phyloP scores from a whole-genome alignment of 208 protist genomes.

The Balamuthia mandrillaris region DNA sequence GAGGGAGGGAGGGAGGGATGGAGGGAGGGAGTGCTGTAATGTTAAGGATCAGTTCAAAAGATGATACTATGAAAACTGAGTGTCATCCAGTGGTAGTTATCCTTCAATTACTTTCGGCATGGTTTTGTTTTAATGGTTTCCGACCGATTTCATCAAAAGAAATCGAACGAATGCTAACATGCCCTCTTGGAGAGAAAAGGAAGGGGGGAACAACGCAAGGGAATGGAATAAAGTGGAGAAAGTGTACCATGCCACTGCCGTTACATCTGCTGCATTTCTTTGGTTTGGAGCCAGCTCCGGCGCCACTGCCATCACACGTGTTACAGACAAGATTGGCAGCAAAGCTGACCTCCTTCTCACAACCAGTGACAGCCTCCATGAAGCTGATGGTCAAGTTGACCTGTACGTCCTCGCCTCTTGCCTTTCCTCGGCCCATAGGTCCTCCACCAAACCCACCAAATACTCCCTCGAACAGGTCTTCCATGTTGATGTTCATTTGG shows the following conservation, averaged over 20 bases:
- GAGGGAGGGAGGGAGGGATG: too few species aligned
- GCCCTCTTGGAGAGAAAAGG: too few species aligned
- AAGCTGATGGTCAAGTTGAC: conserved; percentile 48
- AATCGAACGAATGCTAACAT: too few species aligned
- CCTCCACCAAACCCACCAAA: neutral
- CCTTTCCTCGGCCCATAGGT: neutral
- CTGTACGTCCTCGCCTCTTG: conserved; percentile 23
- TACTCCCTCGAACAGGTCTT: conserved; percentile 19
- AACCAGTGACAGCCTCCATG: conserved; percentile 52
- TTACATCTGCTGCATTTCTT: conserved; percentile 39
- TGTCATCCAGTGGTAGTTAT: too few species aligned
- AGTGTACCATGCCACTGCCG: conserved; percentile 36
- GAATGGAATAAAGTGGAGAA: neutral
- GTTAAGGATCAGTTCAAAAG: too few species aligned
- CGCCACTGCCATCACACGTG: conserved; percentile 51
- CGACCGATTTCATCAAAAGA: neutral
- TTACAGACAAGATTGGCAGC: conserved; percentile 22
- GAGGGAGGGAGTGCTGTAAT: too few species aligned
- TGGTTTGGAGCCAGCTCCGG: conserved; percentile 39
- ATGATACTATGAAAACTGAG: too few species aligned
- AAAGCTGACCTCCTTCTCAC: conserved; percentile 45
- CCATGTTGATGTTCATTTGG: neutral
- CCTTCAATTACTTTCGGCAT: too few species aligned
- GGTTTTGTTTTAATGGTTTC: too few species aligned
- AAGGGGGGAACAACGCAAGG: too few species aligned